Evolutionary conservation across 495 filamentous ascomycete species (phyloP).

Genomic region (Aspergillus baeticus): DNA sequence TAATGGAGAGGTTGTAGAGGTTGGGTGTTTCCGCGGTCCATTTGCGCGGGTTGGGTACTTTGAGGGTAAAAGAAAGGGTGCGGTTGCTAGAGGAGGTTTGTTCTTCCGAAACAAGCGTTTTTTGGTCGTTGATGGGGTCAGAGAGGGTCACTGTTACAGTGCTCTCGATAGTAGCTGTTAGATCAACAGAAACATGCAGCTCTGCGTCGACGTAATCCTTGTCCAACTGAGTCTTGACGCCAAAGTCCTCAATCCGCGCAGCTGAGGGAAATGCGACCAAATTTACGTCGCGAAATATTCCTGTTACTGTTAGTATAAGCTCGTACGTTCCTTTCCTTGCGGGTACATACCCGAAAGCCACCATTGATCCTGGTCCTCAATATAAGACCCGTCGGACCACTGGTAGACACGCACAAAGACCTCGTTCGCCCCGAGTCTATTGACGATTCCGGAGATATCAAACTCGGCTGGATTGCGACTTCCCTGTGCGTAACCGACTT

Average conservation of each 20-base stretch:
- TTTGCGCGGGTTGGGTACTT: slow-evolving; percentile 48
- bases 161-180: slow-evolving; percentile 24
- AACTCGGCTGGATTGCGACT: slow-evolving; percentile 63
- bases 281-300: slow-evolving; percentile 68
- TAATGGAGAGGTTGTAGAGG: slow-evolving; percentile 52
- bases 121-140: slow-evolving; percentile 17
- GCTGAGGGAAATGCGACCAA: slow-evolving; percentile 53
- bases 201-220: slow-evolving; percentile 51
- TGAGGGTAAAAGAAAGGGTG: slow-evolving; percentile 31
- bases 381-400: slow-evolving; percentile 62
- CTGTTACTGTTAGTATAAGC: slow-evolving; percentile 20
- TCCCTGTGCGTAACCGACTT: slow-evolving; percentile 66
- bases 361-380: slow-evolving; percentile 65
- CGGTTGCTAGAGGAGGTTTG: neutral
- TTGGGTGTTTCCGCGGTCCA: slow-evolving; percentile 68
- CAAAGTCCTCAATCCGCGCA: slow-evolving; percentile 58
- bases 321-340: too few relatives aligned
- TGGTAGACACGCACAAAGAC: slow-evolving; percentile 60
- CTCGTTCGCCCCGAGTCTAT: slow-evolving; percentile 43
- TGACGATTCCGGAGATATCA: slow-evolving; percentile 50
- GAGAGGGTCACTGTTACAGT: slow-evolving; percentile 33
- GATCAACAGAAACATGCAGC: slow-evolving; percentile 45
- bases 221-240: slow-evolving; percentile 55
- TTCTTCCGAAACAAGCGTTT: neutral
- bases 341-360: slow-evolving; percentile 46